Base-by-base conservation (phyloP, 2,329 filamentous ascomycete species). In the Botrytis squamosa region DNA sequence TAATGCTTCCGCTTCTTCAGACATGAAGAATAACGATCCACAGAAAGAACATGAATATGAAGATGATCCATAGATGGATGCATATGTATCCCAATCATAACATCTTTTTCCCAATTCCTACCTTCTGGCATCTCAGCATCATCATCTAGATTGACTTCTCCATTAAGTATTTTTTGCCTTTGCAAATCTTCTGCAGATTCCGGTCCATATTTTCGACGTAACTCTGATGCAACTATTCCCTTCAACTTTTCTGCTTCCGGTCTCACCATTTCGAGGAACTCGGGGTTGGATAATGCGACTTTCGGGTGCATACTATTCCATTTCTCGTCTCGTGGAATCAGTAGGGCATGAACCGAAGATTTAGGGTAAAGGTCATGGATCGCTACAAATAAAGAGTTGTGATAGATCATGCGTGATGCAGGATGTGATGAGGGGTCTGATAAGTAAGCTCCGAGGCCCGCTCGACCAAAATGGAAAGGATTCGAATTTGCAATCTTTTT, bases 11-110 rank as follows among this genome's bases (percentile, higher is more conserved):
- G 87, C 80, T 95, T 90, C 83, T 91, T 93, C 82, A 98, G 77
- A 64, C 86, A 87, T 18, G 88, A 86, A 55, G 91, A 94, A 78
- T 89, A 86, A 86, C 93, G 91, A 81, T 99, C 96, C 29, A 89
- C 85, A 57, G 92, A 93, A 73, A 98, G 83, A 44, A 98, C 89
- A 82, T 99, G 96, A 6, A 98, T 86, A 83, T 99, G 96, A 72
- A 98, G 81, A 81, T 98, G 94, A 76, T 89, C 91, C 96, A 99
- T 98, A 73, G 92, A 95, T 4, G 96, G 96, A 77, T 91, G 89
- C 4, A 93, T 92, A 83, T 99, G 96, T 12, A 97, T 88, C 22
- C 96, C 96, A 33, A 90, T 88, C 68, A 89, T 88, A 67, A 98
- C 87, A 40, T 96, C 93, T 20, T 85, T 84, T 59, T 85, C 83